These are phyloP conservation scores for Sideroxylon spinosum DNA, from an alignment of 179 eudicot genomes.

Conservation along the genomic window DNA sequence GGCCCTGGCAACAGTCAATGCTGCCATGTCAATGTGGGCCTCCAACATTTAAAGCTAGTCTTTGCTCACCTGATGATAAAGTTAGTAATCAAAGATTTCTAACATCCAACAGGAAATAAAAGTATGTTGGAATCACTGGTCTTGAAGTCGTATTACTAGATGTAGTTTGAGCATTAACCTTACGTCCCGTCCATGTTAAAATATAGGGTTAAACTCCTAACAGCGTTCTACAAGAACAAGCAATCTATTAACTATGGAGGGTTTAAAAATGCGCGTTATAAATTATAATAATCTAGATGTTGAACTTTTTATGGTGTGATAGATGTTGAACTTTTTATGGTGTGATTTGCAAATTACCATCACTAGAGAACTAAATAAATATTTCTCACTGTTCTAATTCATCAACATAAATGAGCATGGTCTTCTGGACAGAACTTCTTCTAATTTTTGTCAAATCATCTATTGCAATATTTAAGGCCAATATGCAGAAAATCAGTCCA, in stretches of 20 bases:
- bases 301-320: background rate
- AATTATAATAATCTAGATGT: background rate
- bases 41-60: background rate
- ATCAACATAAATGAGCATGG: background rate
- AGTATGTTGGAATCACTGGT: background rate
- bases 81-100: conserved; percentile 1
- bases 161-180: background rate
- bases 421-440: background rate
- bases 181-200: background rate
- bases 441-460: no score
- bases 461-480: no score
- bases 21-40: background rate
- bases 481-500: no score
- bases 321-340: no score
- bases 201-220: background rate
- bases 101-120: background rate
- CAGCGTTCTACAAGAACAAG: background rate
- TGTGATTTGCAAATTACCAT: background rate
- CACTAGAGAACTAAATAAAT: background rate
- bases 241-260: no score
- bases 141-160: background rate
- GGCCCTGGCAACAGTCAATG: background rate
- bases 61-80: background rate
- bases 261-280: background rate
- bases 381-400: background rate